Base-by-base conservation (phyloP, 768 basidiomycete species). In the Boletus rufocinnamomeus region DNA sequence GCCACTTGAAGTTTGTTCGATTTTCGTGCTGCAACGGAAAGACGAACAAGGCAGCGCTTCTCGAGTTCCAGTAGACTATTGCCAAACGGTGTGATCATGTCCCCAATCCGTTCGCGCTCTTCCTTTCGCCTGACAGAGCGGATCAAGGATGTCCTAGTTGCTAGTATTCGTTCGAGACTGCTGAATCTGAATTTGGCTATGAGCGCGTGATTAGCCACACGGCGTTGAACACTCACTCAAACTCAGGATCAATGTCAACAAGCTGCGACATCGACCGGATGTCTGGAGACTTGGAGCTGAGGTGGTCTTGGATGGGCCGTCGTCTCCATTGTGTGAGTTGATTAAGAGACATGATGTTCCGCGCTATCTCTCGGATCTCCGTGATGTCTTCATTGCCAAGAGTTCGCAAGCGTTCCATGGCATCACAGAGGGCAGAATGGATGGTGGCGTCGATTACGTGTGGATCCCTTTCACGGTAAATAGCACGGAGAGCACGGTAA, bases 81-180 rank as follows among this genome's bases (percentile, higher is more conserved):
- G 7, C 79, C 70, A 54, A 86, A 81, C 0, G 85, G 83, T 0
- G 85, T 81, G 6, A 77, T 66, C 63, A 92, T 69, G 30, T 80
- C 79, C n/a, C 94, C 94, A 27, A 96, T 86, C 65, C 87, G 86
- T 59, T 84, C 82, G 21, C 85, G 84, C 60, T 88, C 83, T 67
- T 95, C 91, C 62, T 83, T 84, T 60, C 84, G 79, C 52, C 85
- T 77, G 4, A 79, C 77, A 10, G 93, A 89, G 13, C 84, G 87
- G 17, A 97, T 72, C n/a, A 97, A 80, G 3, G 92, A 90, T 8
- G 89, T 79, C 5, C 93, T 86, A 3, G 90, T 93, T 3, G 93
- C 87, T 70, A 93, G 80, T 48, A 97, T 80, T 38, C 79, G 82
- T 67, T 98, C 94, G 14, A 90, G 75, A 63, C 86, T 82, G 5